These are phyloP conservation scores for Saussurea involucrata DNA, from an alignment of 129 eudicot genomes.

Conservation along the genomic window DNA sequence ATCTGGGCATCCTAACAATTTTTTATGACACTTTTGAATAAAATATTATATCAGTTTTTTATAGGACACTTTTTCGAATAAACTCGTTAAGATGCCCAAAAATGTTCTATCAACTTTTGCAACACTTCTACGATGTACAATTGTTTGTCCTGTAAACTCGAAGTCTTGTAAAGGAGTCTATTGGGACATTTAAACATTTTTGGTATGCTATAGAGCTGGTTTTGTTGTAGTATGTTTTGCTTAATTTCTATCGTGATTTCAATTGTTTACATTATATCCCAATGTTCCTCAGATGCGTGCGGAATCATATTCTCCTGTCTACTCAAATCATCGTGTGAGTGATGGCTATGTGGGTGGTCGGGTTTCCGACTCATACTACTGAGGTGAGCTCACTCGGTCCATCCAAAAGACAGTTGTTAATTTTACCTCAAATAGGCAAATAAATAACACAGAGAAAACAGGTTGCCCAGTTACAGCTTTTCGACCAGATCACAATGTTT, in stretches of 20 bases:
- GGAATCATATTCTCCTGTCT: constrained; percentile 37
- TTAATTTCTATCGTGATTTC: not conserved
- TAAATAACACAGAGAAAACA: constrained; percentile 21
- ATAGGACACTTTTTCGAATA: not conserved
- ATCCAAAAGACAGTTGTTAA: not conserved
- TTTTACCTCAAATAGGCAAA: constrained; percentile 25
- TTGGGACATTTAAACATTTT: not conserved
- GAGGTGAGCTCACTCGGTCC: constrained; percentile 32
- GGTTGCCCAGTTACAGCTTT: constrained; percentile 12
- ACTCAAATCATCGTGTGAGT: constrained; percentile 30
- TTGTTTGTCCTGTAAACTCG: not conserved
- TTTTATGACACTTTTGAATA: not conserved
- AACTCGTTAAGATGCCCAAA: not conserved
- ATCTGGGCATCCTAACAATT: too few relatives aligned
- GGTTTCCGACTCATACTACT: constrained; percentile 43
- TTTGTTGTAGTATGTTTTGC: not conserved
- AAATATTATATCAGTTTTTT: not conserved
- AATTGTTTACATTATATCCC: constrained; percentile 4
- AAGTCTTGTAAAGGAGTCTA: not conserved
- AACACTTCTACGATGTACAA: not conserved
- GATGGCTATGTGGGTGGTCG: constrained; percentile 38
- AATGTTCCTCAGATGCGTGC: constrained; percentile 31
- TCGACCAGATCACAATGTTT: not conserved
- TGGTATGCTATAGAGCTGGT: not conserved
- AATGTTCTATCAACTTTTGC: not conserved